These are phyloP conservation scores for Phytophthora pseudosyringae DNA, from an alignment of 352 stramenopile species.

Conservation along the genomic window DNA sequence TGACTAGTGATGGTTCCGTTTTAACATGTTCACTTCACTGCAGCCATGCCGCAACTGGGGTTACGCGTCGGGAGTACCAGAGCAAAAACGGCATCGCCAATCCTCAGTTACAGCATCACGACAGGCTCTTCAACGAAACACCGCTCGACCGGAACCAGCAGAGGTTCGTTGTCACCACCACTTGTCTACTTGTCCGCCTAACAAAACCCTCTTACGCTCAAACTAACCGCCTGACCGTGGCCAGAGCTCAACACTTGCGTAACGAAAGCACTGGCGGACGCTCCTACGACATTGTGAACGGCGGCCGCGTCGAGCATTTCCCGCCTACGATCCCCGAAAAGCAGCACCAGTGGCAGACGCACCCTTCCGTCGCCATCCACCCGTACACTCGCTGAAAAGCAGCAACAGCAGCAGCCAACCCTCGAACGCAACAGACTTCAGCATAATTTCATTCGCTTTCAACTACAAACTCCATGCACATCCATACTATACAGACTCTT, in stretches of 20 bases:
- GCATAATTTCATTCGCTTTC: conserved; percentile 27
- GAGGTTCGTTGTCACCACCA: conserved; percentile 37
- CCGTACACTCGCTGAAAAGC: conserved; percentile 57
- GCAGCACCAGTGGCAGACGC: conserved; percentile 61
- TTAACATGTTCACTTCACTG: neutral
- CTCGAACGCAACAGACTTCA: neutral
- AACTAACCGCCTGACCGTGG: neutral
- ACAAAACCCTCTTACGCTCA: neutral
- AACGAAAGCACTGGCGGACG: conserved; percentile 71
- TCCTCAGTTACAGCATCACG: conserved; percentile 51
- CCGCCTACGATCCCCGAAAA: conserved; percentile 74
- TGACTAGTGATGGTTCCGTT: neutral
- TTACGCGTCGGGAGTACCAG: conserved; percentile 57
- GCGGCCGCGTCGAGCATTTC: conserved; percentile 57
- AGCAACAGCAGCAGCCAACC: neutral
- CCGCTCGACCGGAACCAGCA: conserved; percentile 59
- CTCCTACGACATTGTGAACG: conserved; percentile 74
- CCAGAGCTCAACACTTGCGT: conserved; percentile 73
- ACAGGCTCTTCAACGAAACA: conserved; percentile 78
- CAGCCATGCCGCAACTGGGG: conserved; percentile 45
- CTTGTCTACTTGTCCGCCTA: neutral
- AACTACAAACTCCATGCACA: conserved; percentile 25
- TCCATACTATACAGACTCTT: conserved; percentile 33
- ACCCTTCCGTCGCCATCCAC: conserved; percentile 73
- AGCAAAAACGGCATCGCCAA: conserved; percentile 59